A percentile compares a stretch with the other conserved stretches of the same genome.
phyloP scores from a whole-genome alignment of 306 rosid genomes.

The Casuarina glauca region DNA sequence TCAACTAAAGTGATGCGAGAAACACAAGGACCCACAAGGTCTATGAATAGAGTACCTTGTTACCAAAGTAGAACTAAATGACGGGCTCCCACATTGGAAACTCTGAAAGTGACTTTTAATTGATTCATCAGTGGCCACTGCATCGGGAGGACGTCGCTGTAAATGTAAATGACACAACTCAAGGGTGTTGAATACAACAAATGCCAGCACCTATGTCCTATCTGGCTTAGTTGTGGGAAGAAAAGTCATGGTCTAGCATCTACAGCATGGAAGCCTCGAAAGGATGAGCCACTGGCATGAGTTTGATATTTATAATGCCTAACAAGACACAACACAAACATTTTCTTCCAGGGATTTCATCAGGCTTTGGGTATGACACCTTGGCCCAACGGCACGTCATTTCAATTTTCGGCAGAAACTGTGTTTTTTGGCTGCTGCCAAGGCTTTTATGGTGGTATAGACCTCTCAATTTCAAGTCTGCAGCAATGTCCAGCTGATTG shows the following conservation, averaged over 20 bases:
- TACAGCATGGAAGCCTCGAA: too few relatives aligned
- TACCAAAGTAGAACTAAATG: not conserved
- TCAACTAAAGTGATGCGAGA: conserved; percentile 5
- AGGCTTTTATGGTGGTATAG: conserved; percentile 26
- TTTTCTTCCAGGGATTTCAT: not conserved
- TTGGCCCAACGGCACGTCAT: conserved; percentile 35
- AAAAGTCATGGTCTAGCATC: too few relatives aligned
- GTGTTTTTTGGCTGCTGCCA: conserved; percentile 27
- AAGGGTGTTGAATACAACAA: conserved; percentile 22
- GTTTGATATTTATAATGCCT: conserved; percentile 19
- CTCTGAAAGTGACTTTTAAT: conserved; percentile 27
- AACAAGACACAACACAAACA: conserved; percentile 12
- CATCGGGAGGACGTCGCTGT: conserved; percentile 23
- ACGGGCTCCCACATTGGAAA: not conserved
- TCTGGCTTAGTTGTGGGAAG: too few relatives aligned
- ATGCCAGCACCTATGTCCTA: not conserved
- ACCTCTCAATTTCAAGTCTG: not conserved
- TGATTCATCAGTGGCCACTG: conserved; percentile 28
- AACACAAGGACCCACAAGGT: conserved; percentile 23
- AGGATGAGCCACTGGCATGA: not conserved
- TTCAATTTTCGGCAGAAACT: conserved; percentile 32
- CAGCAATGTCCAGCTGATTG: conserved; percentile 36
- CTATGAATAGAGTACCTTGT: not conserved
- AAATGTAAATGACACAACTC: conserved; percentile 16
- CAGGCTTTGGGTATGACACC: conserved; percentile 25